phyloP scores from a whole-genome alignment of 371 early-diverging fungal species.

The Furculomyces boomerangus region DNA sequence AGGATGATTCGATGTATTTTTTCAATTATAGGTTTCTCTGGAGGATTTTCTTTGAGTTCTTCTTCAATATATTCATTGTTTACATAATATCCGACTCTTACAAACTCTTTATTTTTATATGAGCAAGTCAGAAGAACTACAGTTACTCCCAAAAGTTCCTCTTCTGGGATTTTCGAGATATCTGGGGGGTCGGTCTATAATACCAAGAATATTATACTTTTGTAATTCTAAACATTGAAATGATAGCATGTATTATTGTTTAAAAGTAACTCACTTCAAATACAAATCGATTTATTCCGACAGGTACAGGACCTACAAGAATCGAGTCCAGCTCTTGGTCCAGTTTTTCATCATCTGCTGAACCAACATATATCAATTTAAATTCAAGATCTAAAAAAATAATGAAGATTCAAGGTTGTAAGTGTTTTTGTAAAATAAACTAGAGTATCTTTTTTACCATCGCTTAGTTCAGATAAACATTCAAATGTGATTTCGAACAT shows the following conservation, averaged over 20 bases:
- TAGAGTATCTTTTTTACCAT: too few species aligned
- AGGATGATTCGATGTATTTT: slow-evolving; percentile 68
- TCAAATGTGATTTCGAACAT: slow-evolving; percentile 94
- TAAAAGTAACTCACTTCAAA: slow-evolving; percentile 32
- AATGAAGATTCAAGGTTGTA: slow-evolving; percentile 1
- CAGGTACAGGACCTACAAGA: slow-evolving; percentile 91
- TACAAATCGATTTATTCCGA: slow-evolving; percentile 87
- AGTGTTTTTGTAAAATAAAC: too few species aligned
- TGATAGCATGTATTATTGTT: too few species aligned
- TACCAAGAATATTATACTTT: too few species aligned
- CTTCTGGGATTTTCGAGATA: slow-evolving; percentile 38
- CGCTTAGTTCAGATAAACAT: slow-evolving; percentile 65
- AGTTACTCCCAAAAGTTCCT: slow-evolving; percentile 70
- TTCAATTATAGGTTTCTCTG: slow-evolving; percentile 38
- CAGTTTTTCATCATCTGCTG: slow-evolving; percentile 54
- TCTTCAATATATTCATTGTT: slow-evolving; percentile 83
- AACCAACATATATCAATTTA: slow-evolving; percentile 88
- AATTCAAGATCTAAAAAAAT: slow-evolving; percentile 72
- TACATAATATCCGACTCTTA: slow-evolving; percentile 90
- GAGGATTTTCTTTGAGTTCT: slow-evolving; percentile 41
- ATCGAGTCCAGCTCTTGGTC: slow-evolving; percentile 91
- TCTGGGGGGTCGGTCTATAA: slow-evolving; percentile 43
- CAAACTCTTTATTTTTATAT: slow-evolving; percentile 78
- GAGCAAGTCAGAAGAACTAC: slow-evolving; percentile 78
- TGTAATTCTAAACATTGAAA: too few species aligned